A percentile compares a stretch with the other conserved stretches of the same genome.
phyloP scores from a whole-genome alignment of 345 rosid species.

The Punica granatum region DNA sequence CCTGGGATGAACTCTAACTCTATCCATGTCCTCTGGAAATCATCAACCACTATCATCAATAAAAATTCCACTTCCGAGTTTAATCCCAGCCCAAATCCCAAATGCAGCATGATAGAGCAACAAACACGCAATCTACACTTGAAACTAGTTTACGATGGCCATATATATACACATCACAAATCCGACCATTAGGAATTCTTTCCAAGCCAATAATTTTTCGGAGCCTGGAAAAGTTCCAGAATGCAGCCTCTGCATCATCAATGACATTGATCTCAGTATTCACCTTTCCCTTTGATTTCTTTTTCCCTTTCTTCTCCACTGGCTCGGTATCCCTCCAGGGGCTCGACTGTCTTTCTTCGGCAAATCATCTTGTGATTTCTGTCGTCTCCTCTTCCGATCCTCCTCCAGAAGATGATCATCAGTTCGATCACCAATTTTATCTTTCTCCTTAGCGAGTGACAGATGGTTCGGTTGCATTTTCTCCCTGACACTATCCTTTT shows the following conservation, averaged over 20 bases:
- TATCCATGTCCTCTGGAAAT: constrained; percentile 66
- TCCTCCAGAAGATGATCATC: constrained; percentile 11
- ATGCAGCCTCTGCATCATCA: constrained; percentile 54
- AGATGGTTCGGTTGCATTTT: constrained; percentile 12
- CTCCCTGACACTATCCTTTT: constrained; percentile 16
- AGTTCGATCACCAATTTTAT: constrained; percentile 2
- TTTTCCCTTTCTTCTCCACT: constrained; percentile 15
- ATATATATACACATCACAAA: no score
- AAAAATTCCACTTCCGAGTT: no score
- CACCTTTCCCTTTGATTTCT: constrained; percentile 11
- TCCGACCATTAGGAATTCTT: no score
- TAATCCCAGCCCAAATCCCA: no score
- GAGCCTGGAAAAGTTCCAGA: constrained; percentile 44
- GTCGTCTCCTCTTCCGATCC: constrained; percentile 20
- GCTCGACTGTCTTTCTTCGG: constrained; percentile 13
- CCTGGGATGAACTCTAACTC: constrained; percentile 92
- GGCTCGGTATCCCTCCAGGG: neutral
- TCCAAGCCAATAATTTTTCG: no score
- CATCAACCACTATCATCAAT: neutral
- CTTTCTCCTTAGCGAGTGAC: constrained; percentile 9
- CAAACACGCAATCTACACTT: no score
- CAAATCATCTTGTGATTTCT: constrained; percentile 16
- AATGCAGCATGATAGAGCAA: no score
- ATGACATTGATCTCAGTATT: constrained; percentile 41
- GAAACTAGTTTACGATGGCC: no score